phyloP scores from a whole-genome alignment of 1,284 basidiomycete genomes.

The Trichosporon asahii region DNA sequence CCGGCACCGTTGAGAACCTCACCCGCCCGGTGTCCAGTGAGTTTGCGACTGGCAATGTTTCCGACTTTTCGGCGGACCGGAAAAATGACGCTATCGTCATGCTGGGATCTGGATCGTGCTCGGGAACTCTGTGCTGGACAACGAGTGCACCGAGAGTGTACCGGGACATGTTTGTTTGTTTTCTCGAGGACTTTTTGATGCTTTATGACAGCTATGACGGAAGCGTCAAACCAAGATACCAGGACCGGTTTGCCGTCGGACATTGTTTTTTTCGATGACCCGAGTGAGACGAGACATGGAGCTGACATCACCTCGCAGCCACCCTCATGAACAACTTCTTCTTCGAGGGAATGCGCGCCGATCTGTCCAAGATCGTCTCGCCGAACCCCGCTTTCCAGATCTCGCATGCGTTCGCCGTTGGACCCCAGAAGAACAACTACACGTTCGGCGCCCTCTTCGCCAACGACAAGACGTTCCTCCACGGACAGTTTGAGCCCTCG shows the following conservation, averaged over 20 bases:
- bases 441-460: conserved; percentile 94
- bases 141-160: not conserved
- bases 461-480: conserved; percentile 69
- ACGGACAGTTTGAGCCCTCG: conserved; percentile 84
- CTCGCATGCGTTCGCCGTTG: conserved; percentile 82
- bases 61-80: not conserved
- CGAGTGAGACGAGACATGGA: not conserved
- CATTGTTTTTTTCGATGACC: not conserved
- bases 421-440: conserved; percentile 69
- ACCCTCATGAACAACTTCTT: conserved; percentile 91
- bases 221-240: not conserved
- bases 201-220: not conserved
- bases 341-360: conserved; percentile 94
- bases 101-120: not conserved
- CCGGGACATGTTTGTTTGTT: not conserved
- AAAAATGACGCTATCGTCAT: not conserved
- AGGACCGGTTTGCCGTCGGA: not conserved
- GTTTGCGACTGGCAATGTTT: conserved; percentile 26
- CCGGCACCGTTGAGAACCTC: conserved; percentile 84
- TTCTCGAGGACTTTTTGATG: not conserved
- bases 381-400: conserved; percentile 96
- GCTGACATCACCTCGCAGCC: conserved; percentile 55
- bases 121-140: not conserved
- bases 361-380: conserved; percentile 90
- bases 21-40: conserved; percentile 84